phyloP scores from a whole-genome alignment of 2,329 filamentous ascomycete species.

The Blastomyces parvus region DNA sequence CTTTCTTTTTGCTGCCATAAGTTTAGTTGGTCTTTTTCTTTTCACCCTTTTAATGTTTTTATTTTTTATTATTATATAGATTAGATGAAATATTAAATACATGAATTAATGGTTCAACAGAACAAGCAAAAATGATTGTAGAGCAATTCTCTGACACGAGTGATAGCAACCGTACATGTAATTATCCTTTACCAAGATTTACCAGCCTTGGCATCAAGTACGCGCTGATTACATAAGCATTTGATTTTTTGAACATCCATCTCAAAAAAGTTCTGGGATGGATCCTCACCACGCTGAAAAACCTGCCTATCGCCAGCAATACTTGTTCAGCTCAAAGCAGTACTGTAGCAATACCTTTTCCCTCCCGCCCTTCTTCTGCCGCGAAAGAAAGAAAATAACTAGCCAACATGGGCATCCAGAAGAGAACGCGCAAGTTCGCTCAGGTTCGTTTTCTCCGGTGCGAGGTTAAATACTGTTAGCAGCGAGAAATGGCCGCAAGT shows the following conservation, averaged over 20 bases:
- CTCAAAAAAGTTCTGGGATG: no score
- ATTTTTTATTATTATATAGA: background rate
- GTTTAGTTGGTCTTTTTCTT: background rate
- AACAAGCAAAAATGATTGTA: background rate
- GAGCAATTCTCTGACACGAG: no score
- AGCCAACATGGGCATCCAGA: constrained; percentile 71
- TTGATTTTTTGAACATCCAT: no score
- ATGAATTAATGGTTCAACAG: background rate
- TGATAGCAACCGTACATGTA: no score
- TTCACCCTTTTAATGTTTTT: background rate
- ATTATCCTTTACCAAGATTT: no score
- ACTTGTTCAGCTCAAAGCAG: background rate
- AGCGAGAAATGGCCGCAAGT: no score
- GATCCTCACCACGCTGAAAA: background rate
- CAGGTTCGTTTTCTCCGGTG: constrained; percentile 36
- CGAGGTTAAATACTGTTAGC: background rate
- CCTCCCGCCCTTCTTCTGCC: background rate
- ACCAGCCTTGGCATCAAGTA: no score
- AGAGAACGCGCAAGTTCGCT: constrained; percentile 88
- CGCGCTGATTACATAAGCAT: no score
- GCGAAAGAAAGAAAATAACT: background rate
- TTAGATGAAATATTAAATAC: background rate
- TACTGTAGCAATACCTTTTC: background rate
- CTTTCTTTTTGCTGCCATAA: background rate
- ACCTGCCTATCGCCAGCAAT: background rate